Evolutionary conservation across 164 flowering plant species (phyloP), one percentile per base, ranked within the genome.

Genomic region (Santalum album): DNA sequence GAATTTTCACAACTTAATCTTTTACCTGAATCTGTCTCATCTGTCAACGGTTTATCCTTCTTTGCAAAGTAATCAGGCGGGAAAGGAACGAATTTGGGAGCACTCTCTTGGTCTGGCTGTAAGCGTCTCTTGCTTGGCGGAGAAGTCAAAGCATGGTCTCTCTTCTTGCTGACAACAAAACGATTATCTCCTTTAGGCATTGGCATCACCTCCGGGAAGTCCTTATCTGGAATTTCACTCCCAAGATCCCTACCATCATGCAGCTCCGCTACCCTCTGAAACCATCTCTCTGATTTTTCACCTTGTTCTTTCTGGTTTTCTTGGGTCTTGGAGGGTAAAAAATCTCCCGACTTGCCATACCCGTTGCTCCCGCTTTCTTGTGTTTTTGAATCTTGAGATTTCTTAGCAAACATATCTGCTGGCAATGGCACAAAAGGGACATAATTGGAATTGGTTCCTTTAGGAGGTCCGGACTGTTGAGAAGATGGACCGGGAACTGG

Each of bases 181-280:
- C 99, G 65, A 62, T 92, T 92, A 36, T 89, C 96, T 24, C 99
- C 99, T 66, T 89, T 89, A 63, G 96, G 64, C 97, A 92, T 85
- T 17, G 99, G 99, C 99, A 92, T 92, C 72, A 92, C 89, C 12
- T 81, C 72, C 1, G 99, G 99, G 64, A 92, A 92, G 55, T 92
- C 99, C 64, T 87, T 95, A 68, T 92, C 97, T 0, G 97, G 97
- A 38, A 29, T 29, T 29, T 29, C 34, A 29, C 34, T 29, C 4
- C 34, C 9, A 3, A 29, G 9, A 68, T 84, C 90, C 7, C 78
- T 53, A 22, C 65, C 85, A 61, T 80, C 70, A 35, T 86, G 84
- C 70, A 88, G 62, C 62, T 88, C 87, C 0, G 83, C 76, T 54
- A 88, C 80, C 65, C 69, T 82, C 67, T 83, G 72, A 61, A 82